Evolutionary conservation across 495 filamentous ascomycete genomes (phyloP).

Genomic region (Amphirosellinia nigrospora): DNA sequence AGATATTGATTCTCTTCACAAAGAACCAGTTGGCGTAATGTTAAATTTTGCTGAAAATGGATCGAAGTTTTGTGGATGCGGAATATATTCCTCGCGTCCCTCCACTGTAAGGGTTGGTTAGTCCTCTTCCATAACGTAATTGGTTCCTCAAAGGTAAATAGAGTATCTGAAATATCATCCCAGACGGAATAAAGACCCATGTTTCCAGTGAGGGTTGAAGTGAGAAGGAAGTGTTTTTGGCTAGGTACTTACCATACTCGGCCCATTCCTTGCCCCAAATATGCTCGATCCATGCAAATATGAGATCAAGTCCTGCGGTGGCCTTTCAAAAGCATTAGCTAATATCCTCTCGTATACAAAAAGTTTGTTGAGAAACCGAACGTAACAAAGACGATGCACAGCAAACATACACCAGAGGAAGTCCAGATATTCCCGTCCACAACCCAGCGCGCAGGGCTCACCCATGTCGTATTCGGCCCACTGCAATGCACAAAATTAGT

Average conservation of each 20-base stretch:
- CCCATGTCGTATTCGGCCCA: slow-evolving; percentile 61
- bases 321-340: neutral
- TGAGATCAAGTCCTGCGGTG: slow-evolving; percentile 5
- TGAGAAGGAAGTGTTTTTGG: neutral
- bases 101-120: neutral
- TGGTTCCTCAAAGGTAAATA: neutral
- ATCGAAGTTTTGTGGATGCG: slow-evolving; percentile 4
- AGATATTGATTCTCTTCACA: neutral
- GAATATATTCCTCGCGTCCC: slow-evolving; percentile 5
- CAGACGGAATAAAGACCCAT: neutral
- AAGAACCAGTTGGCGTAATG: slow-evolving; percentile 10
- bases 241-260: neutral
- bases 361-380: neutral
- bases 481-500: neutral
- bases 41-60: slow-evolving; percentile 7
- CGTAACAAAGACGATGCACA: no score
- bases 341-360: neutral
- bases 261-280: neutral
- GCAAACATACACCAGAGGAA: slow-evolving; percentile 4
- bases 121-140: neutral
- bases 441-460: slow-evolving; percentile 67
- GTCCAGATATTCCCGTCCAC: slow-evolving; percentile 72
- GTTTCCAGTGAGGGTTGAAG: neutral
- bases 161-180: neutral
- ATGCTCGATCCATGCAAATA: slow-evolving; percentile 14